phyloP scores from a whole-genome alignment of 306 rosid species.

The Pueraria montana region DNA sequence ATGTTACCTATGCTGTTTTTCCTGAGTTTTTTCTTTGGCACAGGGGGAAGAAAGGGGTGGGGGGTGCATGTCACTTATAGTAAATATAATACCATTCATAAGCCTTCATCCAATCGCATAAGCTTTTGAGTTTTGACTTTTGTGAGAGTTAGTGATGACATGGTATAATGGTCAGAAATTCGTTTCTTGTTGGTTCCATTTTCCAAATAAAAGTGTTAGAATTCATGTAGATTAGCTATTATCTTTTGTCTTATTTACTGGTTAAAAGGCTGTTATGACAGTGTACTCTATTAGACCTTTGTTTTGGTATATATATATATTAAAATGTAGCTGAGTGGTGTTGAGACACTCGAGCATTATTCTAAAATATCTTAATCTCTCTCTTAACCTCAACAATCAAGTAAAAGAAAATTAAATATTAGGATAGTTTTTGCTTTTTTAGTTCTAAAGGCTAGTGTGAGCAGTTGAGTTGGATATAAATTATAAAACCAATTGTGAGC shows the following conservation, averaged over 20 bases:
- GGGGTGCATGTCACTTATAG: not conserved
- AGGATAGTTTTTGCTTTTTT: slow-evolving; percentile 28
- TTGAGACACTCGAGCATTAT: too few species aligned
- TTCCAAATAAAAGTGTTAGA: not conserved
- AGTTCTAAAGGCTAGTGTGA: not conserved
- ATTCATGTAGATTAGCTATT: too few species aligned
- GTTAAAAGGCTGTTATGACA: too few species aligned
- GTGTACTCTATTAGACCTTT: too few species aligned
- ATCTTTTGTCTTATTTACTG: too few species aligned
- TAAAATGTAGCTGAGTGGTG: too few species aligned
- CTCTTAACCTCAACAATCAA: too few species aligned
- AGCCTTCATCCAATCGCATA: not conserved
- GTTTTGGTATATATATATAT: too few species aligned
- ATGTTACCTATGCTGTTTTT: slow-evolving; percentile 18
- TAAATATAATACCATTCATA: slow-evolving; percentile 10
- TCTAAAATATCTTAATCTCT: too few species aligned
- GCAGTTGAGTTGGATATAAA: not conserved
- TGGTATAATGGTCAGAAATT: slow-evolving; percentile 1
- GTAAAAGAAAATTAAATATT: slow-evolving; percentile 6
- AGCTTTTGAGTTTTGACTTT: not conserved
- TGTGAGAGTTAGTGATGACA: slow-evolving; percentile 27
- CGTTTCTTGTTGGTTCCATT: not conserved
- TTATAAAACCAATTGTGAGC: not conserved
- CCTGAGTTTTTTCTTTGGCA: not conserved
- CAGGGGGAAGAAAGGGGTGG: not conserved